Base-by-base conservation (phyloP, 2,329 filamentous ascomycete species). In the Xylaria sp. region DNA sequence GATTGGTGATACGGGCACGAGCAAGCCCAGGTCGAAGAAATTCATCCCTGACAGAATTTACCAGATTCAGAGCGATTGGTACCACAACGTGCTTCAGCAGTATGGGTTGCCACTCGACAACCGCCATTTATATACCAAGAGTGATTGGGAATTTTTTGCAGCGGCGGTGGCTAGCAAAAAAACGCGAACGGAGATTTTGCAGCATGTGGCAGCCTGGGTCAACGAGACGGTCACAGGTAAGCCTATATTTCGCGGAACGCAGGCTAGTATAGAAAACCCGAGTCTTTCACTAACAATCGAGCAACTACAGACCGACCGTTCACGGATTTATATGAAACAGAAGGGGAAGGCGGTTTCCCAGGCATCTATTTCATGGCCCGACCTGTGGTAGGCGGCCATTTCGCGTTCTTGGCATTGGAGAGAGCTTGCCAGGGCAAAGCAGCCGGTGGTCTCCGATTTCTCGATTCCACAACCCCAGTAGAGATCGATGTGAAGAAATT, bases 71-170 rank as follows among this genome's bases (percentile, higher is more conserved):
- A 94, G 91, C 55, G 85, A 90, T 67, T 97, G 92, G 92, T 97
- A 97, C 81, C 85, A 88, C 71, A 86, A 88, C 16, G 92, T 95
- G 10, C 87, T 93, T 72, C 93, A 97, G 78, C 90, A 88, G 75
- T 97, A 95, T 79, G 93, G 93, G 0, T 82, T 97, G 3, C 93
- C 93, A 0, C 86, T 97, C 8, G 93, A 97, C 80, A 92, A 88
- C 73, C 88, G 93, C 51, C 93, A 96, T 79, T 80, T 95, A 2
- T 96, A 96, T 79, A 91, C 93, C 40, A 97, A 97, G 81, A 93
- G 91, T 35, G 93, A 97, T 81, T 97, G 93, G 93, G 91, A 96
- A 75, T 94, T 97, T 78, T 94, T 96, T 79, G 92, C 93, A 0
- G 93, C 93, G 55, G 92, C 93, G 1, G 91, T 97, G 5, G 88